Percentiles rank a stretch among this genome's conserved stretches.
These are phyloP conservation scores for Metroxylon sagu DNA, from an alignment of 176 grass and related monocot species.

Conservation along the genomic window DNA sequence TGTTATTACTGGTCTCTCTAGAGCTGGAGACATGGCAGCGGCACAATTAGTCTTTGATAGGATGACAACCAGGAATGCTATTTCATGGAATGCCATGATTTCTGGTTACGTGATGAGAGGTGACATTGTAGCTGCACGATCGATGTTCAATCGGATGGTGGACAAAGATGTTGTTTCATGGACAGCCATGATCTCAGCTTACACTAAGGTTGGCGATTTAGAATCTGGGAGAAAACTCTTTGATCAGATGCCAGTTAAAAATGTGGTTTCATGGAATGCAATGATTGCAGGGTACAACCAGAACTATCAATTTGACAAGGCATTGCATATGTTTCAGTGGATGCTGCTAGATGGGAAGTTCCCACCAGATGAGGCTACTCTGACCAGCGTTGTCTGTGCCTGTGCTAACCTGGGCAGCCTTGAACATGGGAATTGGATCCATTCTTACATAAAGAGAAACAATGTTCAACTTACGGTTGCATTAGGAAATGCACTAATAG, in stretches of 20 bases:
- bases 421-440: conserved; percentile 42
- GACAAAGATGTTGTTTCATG: conserved; percentile 31
- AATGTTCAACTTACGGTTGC: conserved; percentile 22
- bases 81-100: conserved; percentile 47
- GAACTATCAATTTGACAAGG: conserved; percentile 35
- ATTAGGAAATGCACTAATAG: conserved; percentile 41
- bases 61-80: conserved; percentile 25
- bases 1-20: conserved; percentile 17
- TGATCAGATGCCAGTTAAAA: conserved; percentile 38
- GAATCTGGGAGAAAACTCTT: conserved; percentile 29
- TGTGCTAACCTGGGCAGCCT: conserved; percentile 31
- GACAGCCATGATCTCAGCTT: conserved; percentile 33
- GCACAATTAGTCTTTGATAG: conserved; percentile 25
- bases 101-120: conserved; percentile 23
- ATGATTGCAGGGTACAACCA: conserved; percentile 35
- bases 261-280: conserved; percentile 29
- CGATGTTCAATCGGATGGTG: conserved; percentile 26
- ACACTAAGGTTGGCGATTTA: conserved; percentile 30
- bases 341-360: conserved; percentile 34
- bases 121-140: conserved; percentile 6
- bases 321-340: conserved; percentile 29
- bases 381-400: conserved; percentile 30
- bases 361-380: conserved; percentile 36
- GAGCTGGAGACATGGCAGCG: conserved; percentile 22
- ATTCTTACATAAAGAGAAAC: conserved; percentile 31